Percentiles rank a stretch among this genome's conserved stretches.
Conservation (phyloP, 177 flowering plant species). For the Vitis hybrid region DNA sequence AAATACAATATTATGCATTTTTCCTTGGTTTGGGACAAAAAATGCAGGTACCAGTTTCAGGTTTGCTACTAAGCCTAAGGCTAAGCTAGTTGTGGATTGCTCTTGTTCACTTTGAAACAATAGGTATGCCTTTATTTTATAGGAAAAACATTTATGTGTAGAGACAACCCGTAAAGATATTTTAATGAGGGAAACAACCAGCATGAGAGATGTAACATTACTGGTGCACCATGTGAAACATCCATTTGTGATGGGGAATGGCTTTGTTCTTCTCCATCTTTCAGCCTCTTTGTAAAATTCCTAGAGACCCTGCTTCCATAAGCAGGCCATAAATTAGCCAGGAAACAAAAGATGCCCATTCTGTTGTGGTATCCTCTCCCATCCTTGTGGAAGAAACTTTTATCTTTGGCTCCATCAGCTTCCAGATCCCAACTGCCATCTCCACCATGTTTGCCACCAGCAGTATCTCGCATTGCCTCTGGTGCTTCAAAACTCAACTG, state of each 20-base stretch:
- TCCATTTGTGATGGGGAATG: slow-evolving; percentile 25
- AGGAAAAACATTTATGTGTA: no score
- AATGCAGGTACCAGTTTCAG: no score
- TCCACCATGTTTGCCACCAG: slow-evolving; percentile 18
- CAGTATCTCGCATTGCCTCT: slow-evolving; percentile 15
- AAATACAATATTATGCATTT: no score
- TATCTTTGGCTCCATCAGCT: slow-evolving; percentile 22
- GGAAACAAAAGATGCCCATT: slow-evolving; percentile 20
- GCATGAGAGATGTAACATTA: slow-evolving; percentile 7
- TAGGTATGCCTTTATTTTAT: no score
- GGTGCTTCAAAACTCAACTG: slow-evolving; percentile 19
- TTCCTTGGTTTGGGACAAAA: no score
- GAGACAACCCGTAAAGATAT: no score
- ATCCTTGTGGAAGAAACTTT: slow-evolving; percentile 27
- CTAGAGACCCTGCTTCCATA: slow-evolving; percentile 12
- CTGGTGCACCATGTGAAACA: slow-evolving; percentile 30
- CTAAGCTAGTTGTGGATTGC: no score
- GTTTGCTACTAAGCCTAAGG: no score
- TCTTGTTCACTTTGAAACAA: no score
- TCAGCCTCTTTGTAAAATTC: slow-evolving; percentile 34
- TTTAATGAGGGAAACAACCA: neutral
- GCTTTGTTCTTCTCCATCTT: slow-evolving; percentile 46
- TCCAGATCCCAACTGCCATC: slow-evolving; percentile 34
- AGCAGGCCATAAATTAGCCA: no score
- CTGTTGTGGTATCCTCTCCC: slow-evolving; percentile 19